These are phyloP conservation scores for Ophiosphaerella narmari DNA, from an alignment of 2,329 filamentous ascomycete genomes.

Conservation along the genomic window DNA sequence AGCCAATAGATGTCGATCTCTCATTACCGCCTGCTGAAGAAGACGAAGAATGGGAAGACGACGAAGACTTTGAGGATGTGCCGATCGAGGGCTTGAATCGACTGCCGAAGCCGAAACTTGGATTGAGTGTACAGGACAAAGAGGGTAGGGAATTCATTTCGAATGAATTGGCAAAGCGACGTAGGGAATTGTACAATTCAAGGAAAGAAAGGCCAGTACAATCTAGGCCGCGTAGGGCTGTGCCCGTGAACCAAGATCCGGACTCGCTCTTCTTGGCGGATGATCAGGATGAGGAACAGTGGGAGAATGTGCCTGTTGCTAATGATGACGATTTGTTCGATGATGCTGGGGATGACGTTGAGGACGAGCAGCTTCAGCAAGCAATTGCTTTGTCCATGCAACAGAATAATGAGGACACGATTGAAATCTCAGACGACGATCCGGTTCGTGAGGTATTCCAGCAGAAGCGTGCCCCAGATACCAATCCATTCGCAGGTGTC, in stretches of 20 bases:
- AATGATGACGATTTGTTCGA: slow-evolving; percentile 65
- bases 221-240: slow-evolving; percentile 18
- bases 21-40: slow-evolving; percentile 55
- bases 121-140: slow-evolving; percentile 28
- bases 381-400: slow-evolving; percentile 85
- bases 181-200: slow-evolving; percentile 55
- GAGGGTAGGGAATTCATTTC: slow-evolving; percentile 45
- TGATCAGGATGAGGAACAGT: slow-evolving; percentile 47
- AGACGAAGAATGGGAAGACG: slow-evolving; percentile 69
- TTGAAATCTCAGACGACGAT: slow-evolving; percentile 49
- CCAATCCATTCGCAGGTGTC: slow-evolving; percentile 47
- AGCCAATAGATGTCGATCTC: slow-evolving; percentile 89
- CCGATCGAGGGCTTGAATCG: slow-evolving; percentile 89
- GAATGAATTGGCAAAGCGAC: slow-evolving; percentile 48
- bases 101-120: slow-evolving; percentile 65
- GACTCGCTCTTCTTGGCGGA: slow-evolving; percentile 62
- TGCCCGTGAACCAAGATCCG: slow-evolving; percentile 45
- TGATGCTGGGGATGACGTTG: slow-evolving; percentile 52
- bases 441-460: slow-evolving; percentile 54
- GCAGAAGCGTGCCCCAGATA: slow-evolving; percentile 49
- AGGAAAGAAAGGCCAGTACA: slow-evolving; percentile 29
- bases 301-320: slow-evolving; percentile 47
- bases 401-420: slow-evolving; percentile 60
- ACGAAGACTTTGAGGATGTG: slow-evolving; percentile 88
- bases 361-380: slow-evolving; percentile 76